These are phyloP conservation scores for Coniochaeta pulveracea DNA, from an alignment of 2,329 filamentous ascomycete species.

Conservation along the genomic window DNA sequence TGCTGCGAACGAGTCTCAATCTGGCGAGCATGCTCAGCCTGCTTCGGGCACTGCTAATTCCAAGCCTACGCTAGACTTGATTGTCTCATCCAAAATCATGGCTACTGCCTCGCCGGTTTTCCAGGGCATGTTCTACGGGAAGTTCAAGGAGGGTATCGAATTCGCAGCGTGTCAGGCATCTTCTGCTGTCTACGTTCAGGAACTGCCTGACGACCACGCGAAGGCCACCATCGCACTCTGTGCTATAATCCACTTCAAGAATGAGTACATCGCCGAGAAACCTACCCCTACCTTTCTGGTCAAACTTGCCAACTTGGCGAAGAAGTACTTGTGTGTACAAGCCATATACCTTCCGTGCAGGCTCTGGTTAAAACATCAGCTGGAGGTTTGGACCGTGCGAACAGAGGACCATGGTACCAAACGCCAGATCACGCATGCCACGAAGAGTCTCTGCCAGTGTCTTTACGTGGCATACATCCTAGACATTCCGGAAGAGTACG, in stretches of 20 bases:
- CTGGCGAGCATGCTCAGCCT: background rate
- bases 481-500: background rate
- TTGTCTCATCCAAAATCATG: background rate
- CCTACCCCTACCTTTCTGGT: background rate
- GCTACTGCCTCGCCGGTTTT: background rate
- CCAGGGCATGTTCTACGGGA: background rate
- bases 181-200: background rate
- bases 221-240: background rate
- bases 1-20: background rate
- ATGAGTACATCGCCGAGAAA: background rate
- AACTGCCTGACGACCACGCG: background rate
- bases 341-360: background rate
- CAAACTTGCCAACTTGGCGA: background rate
- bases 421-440: background rate
- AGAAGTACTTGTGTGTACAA: background rate
- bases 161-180: background rate
- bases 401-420: background rate
- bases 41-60: background rate
- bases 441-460: background rate
- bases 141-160: background rate
- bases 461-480: background rate
- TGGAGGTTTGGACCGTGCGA: background rate
- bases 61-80: background rate
- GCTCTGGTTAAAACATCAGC: background rate
- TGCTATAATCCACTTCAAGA: background rate